A percentile compares a stretch with the other conserved stretches of the same genome.
phyloP scores from a whole-genome alignment of 2,329 filamentous ascomycete species.

The Ustulina deusta region DNA sequence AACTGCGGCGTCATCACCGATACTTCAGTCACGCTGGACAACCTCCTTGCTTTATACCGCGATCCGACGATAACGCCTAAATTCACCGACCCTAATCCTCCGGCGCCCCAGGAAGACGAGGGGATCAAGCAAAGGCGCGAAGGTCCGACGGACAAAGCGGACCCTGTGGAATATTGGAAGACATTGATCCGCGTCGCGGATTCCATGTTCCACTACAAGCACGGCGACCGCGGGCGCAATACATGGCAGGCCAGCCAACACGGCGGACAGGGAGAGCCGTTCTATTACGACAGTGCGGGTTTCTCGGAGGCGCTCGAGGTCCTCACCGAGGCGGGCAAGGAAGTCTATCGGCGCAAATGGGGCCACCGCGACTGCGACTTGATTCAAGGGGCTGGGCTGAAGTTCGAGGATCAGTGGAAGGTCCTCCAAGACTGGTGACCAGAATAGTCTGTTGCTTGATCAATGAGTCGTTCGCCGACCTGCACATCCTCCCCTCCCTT shows the following conservation, averaged over 20 bases:
- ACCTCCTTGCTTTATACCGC: conserved; percentile 60
- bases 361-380: conserved; percentile 60
- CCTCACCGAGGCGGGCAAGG: conserved; percentile 52
- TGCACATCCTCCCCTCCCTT: neutral
- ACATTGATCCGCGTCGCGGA: conserved; percentile 47
- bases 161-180: conserved; percentile 49
- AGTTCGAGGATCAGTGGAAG: conserved; percentile 60
- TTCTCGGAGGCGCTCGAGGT: conserved; percentile 52
- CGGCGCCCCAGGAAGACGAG: conserved; percentile 38
- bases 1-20: conserved; percentile 60
- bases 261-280: conserved; percentile 58
- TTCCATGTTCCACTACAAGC: conserved; percentile 59
- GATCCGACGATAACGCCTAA: conserved; percentile 53
- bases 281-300: conserved; percentile 55
- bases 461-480: no score
- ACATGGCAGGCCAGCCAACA: conserved; percentile 58
- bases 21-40: conserved; percentile 59
- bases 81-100: conserved; percentile 56
- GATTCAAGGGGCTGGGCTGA: conserved; percentile 52
- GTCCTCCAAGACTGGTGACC: conserved; percentile 57
- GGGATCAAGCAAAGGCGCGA: conserved; percentile 30
- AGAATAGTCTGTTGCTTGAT: neutral
- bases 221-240: conserved; percentile 55
- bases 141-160: conserved; percentile 39
- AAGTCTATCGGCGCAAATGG: conserved; percentile 58